Base-by-base conservation (phyloP, 495 filamentous ascomycete genomes). In the Tuber calosporum region DNA sequence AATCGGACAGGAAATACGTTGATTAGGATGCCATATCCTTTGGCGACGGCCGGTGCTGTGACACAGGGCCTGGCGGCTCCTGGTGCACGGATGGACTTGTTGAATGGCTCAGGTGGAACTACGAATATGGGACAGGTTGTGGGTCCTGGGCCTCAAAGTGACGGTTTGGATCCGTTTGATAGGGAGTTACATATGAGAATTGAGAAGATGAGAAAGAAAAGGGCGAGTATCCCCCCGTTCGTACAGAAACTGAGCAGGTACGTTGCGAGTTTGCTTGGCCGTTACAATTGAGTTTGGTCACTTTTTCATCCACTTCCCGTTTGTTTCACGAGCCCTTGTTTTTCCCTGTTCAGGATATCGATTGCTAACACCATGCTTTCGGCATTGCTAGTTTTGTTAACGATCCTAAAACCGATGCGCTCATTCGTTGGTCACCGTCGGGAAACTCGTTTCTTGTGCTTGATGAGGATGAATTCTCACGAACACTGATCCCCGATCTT, bases 391-490 rank as follows among this genome's bases (percentile, higher is more conserved):
- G 95, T 82, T 99, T 99, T 80, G 85, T 99, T 22, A 94, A 98
- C 75, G 90, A 96, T 78, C 88, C 88, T 2, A 92, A 93, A 80
- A 96, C 97, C 78, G 96, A 92, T 0, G 91, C 97, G 19, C 84
- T 99, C 67, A 99, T 99, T 79, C 90, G 96, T 76, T 99, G 95
- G 95, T 97, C 96, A 0, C 92, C 96, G 75, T 90, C 92, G 81
- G 95, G 95, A 26, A 93, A 96, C 80, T 97, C 94, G 4, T 99
- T 99, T 82, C 90, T 98, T 62, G 95, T 99, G 11, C 83, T 97
- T 6, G 96, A 99, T 80, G 95, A 99, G 82, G 95, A 99, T 81
- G 96, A 98, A 82, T 99, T 99, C 83, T 96, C 95, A n/a, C 94
- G 93, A 82, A 97, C 90, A 0, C 82, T 99, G 73, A 98, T 99